Evolutionary conservation across 23 red algal species (phyloP).

Genomic region (Gracilariopsis chorda): DNA sequence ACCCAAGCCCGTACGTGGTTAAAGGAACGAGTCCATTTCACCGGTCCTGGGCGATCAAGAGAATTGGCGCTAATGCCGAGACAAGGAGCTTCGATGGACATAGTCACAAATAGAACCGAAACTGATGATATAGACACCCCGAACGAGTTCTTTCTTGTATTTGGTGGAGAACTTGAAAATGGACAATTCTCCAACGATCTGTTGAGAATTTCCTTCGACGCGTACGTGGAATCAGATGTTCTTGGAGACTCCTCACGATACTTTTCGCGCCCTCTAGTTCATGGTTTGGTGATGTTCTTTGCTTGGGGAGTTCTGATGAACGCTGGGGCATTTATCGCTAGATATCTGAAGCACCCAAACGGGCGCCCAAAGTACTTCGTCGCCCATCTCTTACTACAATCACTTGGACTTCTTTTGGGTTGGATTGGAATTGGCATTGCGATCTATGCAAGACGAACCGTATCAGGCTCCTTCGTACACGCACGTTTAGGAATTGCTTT

Average conservation of each 20-base stretch:
- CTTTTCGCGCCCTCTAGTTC: slow-evolving; percentile 19
- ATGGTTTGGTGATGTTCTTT: slow-evolving; percentile 40
- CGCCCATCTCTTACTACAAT: slow-evolving; percentile 18
- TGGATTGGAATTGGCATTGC: slow-evolving; percentile 17
- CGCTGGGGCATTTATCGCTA: slow-evolving; percentile 1
- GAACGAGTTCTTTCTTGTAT: slow-evolving; percentile 41
- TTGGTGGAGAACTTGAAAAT: slow-evolving; percentile 50
- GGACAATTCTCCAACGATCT: slow-evolving; percentile 35
- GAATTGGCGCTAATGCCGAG: not conserved
- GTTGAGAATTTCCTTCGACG: slow-evolving; percentile 29
- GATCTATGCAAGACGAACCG: slow-evolving; percentile 8
- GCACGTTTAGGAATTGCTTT: slow-evolving; percentile 19
- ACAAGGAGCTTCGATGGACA: slow-evolving; percentile 33
- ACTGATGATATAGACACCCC: slow-evolving; percentile 19
- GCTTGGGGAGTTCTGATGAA: slow-evolving; percentile 33
- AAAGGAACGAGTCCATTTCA: slow-evolving; percentile 3
- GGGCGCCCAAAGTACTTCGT: slow-evolving; percentile 22
- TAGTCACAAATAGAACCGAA: slow-evolving; percentile 30
- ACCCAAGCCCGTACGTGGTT: slow-evolving; percentile 14
- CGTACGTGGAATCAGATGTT: slow-evolving; percentile 18
- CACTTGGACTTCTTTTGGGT: not conserved
- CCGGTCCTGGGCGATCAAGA: not conserved
- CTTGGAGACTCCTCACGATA: not conserved
- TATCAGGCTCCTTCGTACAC: not conserved
- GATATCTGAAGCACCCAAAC: slow-evolving; percentile 30